phyloP scores from a whole-genome alignment of 306 rosid species.

The Sicyos baderoa region DNA sequence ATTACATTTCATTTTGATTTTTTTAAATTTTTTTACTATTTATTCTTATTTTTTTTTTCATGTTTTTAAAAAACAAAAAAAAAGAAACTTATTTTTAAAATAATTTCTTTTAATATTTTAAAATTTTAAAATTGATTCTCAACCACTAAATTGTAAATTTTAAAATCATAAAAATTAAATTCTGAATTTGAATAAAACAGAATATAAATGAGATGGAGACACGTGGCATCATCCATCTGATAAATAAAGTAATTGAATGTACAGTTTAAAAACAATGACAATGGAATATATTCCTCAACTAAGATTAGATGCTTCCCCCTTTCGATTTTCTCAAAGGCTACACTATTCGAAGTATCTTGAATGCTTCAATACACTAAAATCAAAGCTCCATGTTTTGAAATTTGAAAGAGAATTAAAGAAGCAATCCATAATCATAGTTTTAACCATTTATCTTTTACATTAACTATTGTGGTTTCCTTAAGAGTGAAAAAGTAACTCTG shows the following conservation, averaged over 20 bases:
- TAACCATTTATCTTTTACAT: not conserved
- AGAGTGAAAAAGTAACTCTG: not conserved
- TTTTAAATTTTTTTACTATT: no score
- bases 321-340: not conserved
- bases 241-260: slow-evolving; percentile 3
- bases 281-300: slow-evolving; percentile 35
- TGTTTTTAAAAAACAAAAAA: no score
- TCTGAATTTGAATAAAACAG: no score
- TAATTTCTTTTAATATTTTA: no score
- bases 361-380: no score
- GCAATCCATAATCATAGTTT: not conserved
- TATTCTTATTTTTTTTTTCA: no score
- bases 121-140: no score
- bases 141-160: no score
- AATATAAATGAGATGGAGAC: not conserved
- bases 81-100: no score
- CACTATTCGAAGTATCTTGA: slow-evolving; percentile 1
- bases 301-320: slow-evolving; percentile 11
- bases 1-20: no score
- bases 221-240: not conserved
- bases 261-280: not conserved
- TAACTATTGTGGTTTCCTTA: not conserved
- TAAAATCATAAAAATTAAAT: no score
- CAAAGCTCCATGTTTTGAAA: not conserved
- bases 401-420: not conserved